Evolutionary conservation across 768 basidiomycete species (phyloP).

Genomic region (Auricularia sp.): DNA sequence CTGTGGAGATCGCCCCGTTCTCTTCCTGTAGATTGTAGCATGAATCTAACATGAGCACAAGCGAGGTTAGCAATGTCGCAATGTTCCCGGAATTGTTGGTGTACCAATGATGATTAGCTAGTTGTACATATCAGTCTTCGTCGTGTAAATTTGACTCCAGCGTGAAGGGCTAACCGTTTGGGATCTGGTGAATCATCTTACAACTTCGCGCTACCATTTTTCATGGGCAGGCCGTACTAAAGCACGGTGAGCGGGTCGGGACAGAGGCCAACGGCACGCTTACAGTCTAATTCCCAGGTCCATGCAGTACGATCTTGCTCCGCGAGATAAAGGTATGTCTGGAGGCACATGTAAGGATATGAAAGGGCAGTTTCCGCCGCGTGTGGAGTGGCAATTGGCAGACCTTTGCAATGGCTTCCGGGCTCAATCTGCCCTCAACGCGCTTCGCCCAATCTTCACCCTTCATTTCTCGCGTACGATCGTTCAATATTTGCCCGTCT

Average conservation of each 20-base stretch:
- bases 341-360: not conserved
- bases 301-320: slow-evolving; percentile 14
- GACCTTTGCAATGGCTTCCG: slow-evolving; percentile 55
- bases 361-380: no score
- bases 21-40: no score
- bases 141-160: no score
- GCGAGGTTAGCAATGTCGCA: no score
- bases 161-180: no score
- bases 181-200: no score
- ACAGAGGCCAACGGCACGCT: not conserved
- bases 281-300: slow-evolving; percentile 14
- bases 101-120: no score
- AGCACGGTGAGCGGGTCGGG: not conserved
- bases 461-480: slow-evolving; percentile 21
- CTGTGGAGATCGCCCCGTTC: no score
- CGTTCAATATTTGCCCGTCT: slow-evolving; percentile 31
- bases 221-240: slow-evolving; percentile 43
- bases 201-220: slow-evolving; percentile 29
- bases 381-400: not conserved
- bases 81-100: no score
- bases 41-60: no score
- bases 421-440: slow-evolving; percentile 39
- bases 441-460: slow-evolving; percentile 35
- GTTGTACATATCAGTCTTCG: no score
- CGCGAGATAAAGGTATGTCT: slow-evolving; percentile 10